Percentiles rank a stretch among this genome's conserved stretches.
Conservation (phyloP, 257 asterid species). For the Nicotiana otophora region DNA sequence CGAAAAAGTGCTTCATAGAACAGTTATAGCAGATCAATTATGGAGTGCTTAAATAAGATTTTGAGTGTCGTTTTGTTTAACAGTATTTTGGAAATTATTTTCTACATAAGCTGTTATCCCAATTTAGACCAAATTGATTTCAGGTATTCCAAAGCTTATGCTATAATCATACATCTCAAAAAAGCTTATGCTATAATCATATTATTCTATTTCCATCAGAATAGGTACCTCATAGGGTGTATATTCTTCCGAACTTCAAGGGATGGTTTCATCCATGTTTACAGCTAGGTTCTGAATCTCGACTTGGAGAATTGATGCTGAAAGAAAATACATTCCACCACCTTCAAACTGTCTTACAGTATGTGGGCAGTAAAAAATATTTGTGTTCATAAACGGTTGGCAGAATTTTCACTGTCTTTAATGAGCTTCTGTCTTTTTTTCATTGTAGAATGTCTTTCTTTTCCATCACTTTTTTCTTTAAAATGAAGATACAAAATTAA, state of each 20-base stretch:
- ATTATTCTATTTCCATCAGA: background rate
- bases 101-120: background rate
- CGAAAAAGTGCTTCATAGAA: conserved; percentile 1
- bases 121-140: background rate
- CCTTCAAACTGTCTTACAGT: background rate
- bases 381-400: background rate
- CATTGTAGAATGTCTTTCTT: background rate
- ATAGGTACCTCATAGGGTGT: background rate
- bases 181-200: background rate
- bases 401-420: background rate
- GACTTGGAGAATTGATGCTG: background rate
- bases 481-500: background rate
- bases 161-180: background rate
- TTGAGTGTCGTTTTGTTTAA: background rate
- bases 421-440: background rate
- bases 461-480: background rate
- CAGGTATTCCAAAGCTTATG: background rate
- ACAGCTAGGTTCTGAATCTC: background rate
- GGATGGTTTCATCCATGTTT: background rate
- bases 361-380: background rate
- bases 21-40: background rate
- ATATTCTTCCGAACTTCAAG: background rate
- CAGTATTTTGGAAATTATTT: background rate
- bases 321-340: background rate
- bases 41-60: background rate